Evolutionary conservation across 2,329 filamentous ascomycete species (phyloP).

Genomic region (Aspergillus fischeri): DNA sequence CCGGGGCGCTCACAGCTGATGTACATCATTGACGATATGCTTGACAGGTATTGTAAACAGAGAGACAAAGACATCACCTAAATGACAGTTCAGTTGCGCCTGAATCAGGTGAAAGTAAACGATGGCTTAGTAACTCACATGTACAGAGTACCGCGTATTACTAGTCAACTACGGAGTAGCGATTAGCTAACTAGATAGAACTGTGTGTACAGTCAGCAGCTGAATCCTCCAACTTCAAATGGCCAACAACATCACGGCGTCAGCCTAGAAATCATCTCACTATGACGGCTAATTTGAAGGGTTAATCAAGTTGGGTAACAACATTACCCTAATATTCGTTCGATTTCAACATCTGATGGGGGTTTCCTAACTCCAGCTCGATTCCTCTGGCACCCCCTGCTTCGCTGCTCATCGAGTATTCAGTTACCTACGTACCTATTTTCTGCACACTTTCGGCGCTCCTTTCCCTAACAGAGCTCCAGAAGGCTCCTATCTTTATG

Average conservation of each 20-base stretch:
- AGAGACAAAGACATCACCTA: neutral
- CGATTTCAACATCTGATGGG: neutral
- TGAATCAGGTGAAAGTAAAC: neutral
- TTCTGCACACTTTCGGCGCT: neutral
- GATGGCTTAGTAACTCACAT: neutral
- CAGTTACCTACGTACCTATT: neutral
- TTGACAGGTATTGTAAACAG: neutral
- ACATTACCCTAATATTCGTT: neutral
- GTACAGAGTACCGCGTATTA: neutral
- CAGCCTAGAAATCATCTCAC: neutral
- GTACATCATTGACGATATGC: neutral
- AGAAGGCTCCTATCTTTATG: neutral
- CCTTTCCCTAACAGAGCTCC: neutral
- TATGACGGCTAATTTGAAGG: neutral
- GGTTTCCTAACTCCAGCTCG: neutral
- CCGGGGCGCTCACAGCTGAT: neutral
- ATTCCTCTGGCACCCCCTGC: neutral
- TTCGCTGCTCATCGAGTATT: neutral
- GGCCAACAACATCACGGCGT: neutral
- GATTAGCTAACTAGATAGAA: neutral
- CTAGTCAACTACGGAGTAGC: neutral
- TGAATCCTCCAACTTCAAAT: neutral
- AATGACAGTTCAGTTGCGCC: neutral
- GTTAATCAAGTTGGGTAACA: neutral
- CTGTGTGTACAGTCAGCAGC: neutral